Evolutionary conservation across 116 monocot genomes (phyloP).

Genomic region (Phalaenopsis hybrid): DNA sequence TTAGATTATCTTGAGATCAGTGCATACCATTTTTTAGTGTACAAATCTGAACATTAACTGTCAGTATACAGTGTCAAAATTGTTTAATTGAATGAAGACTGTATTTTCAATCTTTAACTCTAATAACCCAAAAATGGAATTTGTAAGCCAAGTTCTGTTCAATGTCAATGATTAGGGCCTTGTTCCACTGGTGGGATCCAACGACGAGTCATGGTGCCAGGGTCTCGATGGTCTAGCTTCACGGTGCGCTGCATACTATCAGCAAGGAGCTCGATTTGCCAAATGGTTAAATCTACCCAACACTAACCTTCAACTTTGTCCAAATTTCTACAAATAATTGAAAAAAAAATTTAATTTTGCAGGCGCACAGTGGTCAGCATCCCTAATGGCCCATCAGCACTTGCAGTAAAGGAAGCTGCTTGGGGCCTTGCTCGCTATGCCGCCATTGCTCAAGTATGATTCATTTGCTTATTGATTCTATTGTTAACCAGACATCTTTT

Average conservation of each 20-base stretch:
- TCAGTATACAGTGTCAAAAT: too few relatives aligned
- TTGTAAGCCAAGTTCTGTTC: background rate
- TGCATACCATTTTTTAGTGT: too few relatives aligned
- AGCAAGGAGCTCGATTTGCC: slow-evolving; percentile 61
- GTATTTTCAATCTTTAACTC: too few relatives aligned
- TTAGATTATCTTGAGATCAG: too few relatives aligned
- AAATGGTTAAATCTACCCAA: slow-evolving; percentile 41
- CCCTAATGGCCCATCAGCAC: slow-evolving; percentile 58
- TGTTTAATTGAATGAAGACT: too few relatives aligned
- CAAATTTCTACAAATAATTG: background rate
- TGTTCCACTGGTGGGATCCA: slow-evolving; percentile 57
- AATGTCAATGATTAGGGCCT: slow-evolving; percentile 31
- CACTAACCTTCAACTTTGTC: background rate
- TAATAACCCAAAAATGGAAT: too few relatives aligned
- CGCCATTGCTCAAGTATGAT: slow-evolving; percentile 53
- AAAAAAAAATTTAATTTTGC: background rate
- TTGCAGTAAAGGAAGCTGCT: slow-evolving; percentile 69
- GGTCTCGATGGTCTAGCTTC: slow-evolving; percentile 60
- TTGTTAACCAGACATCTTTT: background rate
- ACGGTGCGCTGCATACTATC: slow-evolving; percentile 52
- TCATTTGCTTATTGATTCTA: background rate
- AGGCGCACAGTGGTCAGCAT: slow-evolving; percentile 75
- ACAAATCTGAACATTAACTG: too few relatives aligned
- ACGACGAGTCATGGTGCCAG: slow-evolving; percentile 71
- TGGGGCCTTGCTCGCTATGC: slow-evolving; percentile 71